phyloP scores from a whole-genome alignment of 345 rosid species.

The Citrus cavaleriei region DNA sequence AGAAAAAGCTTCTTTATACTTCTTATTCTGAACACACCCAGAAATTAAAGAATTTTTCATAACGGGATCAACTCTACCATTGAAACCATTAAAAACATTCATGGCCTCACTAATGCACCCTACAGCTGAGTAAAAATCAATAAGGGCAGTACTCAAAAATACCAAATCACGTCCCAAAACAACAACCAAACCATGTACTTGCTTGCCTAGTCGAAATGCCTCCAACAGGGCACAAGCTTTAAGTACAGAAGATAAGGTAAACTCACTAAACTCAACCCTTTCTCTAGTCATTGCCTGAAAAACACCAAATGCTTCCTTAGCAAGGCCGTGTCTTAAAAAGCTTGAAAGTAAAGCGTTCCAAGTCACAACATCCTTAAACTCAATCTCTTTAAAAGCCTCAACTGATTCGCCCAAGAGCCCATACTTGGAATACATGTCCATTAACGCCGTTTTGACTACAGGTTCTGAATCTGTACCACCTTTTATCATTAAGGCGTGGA shows the following conservation, averaged over 20 bases:
- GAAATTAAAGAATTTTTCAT: conserved; percentile 66
- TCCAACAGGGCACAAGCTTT: conserved; percentile 55
- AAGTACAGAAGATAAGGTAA: conserved; percentile 60
- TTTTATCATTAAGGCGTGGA: conserved; percentile 70
- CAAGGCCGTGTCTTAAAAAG: conserved; percentile 47
- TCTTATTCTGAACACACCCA: conserved; percentile 54
- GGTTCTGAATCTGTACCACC: conserved; percentile 52
- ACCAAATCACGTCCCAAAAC: conserved; percentile 70
- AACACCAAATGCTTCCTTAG: conserved; percentile 48
- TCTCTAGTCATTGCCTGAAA: conserved; percentile 55
- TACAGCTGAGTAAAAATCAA: conserved; percentile 60
- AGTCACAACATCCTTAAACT: conserved; percentile 52
- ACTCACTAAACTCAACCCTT: conserved; percentile 54
- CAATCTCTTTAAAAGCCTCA: conserved; percentile 50
- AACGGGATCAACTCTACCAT: conserved; percentile 38
- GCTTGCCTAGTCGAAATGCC: conserved; percentile 65
- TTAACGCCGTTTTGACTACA: conserved; percentile 56
- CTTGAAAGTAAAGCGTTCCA: conserved; percentile 81
- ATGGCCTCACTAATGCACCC: conserved; percentile 51
- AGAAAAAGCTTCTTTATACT: conserved; percentile 49
- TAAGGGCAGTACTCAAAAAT: conserved; percentile 63
- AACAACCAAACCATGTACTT: conserved; percentile 63
- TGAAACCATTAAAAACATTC: conserved; percentile 41
- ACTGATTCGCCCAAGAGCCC: conserved; percentile 44
- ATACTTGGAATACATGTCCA: conserved; percentile 67